phyloP scores from a whole-genome alignment of 2,329 filamentous ascomycete species.

The Hymenoscyphus repandus region DNA sequence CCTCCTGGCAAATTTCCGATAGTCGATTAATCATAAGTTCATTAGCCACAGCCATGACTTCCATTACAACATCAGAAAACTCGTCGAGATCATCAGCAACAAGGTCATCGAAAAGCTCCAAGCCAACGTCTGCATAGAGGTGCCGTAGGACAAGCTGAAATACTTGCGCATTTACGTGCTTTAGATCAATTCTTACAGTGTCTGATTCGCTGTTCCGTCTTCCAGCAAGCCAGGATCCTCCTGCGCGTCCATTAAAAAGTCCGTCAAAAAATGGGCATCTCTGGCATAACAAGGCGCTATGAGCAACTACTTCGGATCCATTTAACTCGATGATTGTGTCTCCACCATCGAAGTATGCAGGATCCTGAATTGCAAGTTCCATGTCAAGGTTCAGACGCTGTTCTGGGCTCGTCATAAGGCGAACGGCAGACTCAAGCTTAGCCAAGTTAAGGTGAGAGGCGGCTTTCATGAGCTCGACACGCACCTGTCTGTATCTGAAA shows the following conservation, averaged over 20 bases:
- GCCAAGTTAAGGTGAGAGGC: constrained; percentile 65
- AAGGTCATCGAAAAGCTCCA: constrained; percentile 75
- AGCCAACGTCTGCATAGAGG: constrained; percentile 77
- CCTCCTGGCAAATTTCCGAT: constrained; percentile 80
- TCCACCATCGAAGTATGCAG: constrained; percentile 68
- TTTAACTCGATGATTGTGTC: constrained; percentile 77
- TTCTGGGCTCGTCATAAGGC: constrained; percentile 64
- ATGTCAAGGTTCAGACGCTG: constrained; percentile 66
- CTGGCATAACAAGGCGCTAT: constrained; percentile 74
- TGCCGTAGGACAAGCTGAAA: constrained; percentile 77
- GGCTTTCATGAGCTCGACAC: constrained; percentile 83
- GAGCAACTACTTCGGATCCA: constrained; percentile 64
- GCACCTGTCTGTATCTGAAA: constrained; percentile 71
- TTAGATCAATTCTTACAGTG: constrained; percentile 69
- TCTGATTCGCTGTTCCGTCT: constrained; percentile 51
- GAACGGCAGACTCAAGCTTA: constrained; percentile 70
- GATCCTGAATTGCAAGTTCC: constrained; percentile 60
- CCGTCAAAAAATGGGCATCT: constrained; percentile 90
- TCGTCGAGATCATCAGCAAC: constrained; percentile 69
- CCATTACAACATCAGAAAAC: constrained; percentile 83
- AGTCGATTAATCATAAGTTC: constrained; percentile 93
- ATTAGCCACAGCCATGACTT: constrained; percentile 84
- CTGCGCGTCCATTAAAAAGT: constrained; percentile 82
- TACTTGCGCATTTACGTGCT: constrained; percentile 66
- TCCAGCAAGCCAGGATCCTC: constrained; percentile 75